Evolutionary conservation across 352 stramenopile genomes (phyloP), one percentile per base, ranked within the genome.

Genomic region (Pythium scleroteichum): DNA sequence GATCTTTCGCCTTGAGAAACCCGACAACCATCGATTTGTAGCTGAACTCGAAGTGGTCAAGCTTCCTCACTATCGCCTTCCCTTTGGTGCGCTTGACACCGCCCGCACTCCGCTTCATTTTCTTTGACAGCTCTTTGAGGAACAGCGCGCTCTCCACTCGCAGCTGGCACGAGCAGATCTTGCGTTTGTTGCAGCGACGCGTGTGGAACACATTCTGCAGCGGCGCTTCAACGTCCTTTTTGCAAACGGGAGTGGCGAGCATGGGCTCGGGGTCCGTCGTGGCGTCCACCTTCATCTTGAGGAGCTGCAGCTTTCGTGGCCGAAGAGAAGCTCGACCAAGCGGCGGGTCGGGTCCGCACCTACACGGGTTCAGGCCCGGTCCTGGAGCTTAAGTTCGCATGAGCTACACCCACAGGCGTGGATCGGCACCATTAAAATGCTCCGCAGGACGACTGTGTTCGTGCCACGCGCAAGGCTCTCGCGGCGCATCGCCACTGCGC

Each of bases 121-220:
- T 79, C 10, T 55, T 65, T 1, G 38, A 42, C 54, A 94, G 59
- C 26, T 88, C 82, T 53, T 78, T 82, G 19, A 84, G 85, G 63
- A 91, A 92, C 45, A 78, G 82, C 3, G 66, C 68, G 67, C 82
- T 91, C 56, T 90, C 78, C 16, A 85, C 46, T 38, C 82, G 81
- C 62, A 92, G 26, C 45, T 79, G 68, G 39, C 85, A 94, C 12
- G 79, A 88, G 62, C 85, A 94, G 14, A 87, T 24, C 40, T 81
- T 56, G 41, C 82, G 80, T 0, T 72, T 65, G 57, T 92, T 85
- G 64, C 85, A 94, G 56, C 70, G 64, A 5, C 85, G 79, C 10
- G 52, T 52, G 7, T 55, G 47, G 22, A 46, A 39, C 9, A 26
- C 29, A 16, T 38, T 42, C 10, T 38, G 17, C 27, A 41, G 44